Percentiles rank a stretch among this genome's conserved stretches.
Conservation (phyloP, 2,329 filamentous ascomycete genomes). For the Exophiala viscosa region DNA sequence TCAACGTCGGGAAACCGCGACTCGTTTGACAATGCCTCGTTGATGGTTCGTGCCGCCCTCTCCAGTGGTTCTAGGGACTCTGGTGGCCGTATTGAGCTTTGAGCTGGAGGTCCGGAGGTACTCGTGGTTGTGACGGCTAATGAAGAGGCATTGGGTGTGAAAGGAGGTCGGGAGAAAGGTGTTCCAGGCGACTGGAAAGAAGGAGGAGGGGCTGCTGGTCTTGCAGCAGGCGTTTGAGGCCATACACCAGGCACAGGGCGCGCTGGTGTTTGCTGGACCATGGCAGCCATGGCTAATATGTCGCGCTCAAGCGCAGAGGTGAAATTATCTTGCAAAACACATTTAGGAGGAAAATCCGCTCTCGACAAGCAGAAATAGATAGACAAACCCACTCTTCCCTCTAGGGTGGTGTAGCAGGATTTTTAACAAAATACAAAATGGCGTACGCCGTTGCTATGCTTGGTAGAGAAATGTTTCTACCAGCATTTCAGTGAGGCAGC, state of each 20-base stretch:
- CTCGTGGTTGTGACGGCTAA: constrained; percentile 9
- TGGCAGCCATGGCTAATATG: constrained; percentile 38
- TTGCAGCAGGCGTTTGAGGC: constrained; percentile 40
- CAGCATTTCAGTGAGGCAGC: neutral
- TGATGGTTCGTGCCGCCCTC: constrained; percentile 79
- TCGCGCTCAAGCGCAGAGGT: constrained; percentile 8
- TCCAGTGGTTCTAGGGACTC: constrained; percentile 63
- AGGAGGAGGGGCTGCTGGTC: constrained; percentile 36
- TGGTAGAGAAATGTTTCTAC: neutral
- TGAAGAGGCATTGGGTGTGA: constrained; percentile 9
- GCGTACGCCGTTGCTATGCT: neutral
- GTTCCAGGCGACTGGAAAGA: constrained; percentile 31
- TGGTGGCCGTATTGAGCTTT: constrained; percentile 29
- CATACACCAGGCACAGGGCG: constrained; percentile 41
- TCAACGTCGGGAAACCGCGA: constrained; percentile 84
- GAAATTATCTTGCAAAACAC: constrained; percentile 8
- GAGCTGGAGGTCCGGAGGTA: constrained; percentile 8
- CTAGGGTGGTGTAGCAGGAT: neutral
- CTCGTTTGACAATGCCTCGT: constrained; percentile 68
- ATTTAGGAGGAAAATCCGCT: constrained; percentile 5
- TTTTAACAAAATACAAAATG: neutral
- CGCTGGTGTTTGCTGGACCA: constrained; percentile 36
- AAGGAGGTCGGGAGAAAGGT: constrained; percentile 27
- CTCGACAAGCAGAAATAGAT: neutral
- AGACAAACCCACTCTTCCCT: neutral